These are phyloP conservation scores for Physaria fendleri DNA, from an alignment of 345 rosid species.

Conservation along the genomic window DNA sequence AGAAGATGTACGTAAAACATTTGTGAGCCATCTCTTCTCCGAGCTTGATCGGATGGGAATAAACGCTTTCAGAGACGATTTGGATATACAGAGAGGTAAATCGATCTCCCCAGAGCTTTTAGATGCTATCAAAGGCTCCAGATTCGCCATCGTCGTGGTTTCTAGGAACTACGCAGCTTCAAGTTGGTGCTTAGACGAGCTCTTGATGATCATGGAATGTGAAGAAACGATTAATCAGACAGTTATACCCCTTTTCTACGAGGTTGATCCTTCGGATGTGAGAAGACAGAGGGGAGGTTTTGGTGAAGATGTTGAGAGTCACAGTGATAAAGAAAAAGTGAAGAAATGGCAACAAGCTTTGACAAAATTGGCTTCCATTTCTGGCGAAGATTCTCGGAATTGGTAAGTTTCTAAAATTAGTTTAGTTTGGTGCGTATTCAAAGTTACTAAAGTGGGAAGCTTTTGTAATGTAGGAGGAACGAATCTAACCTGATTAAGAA, in stretches of 20 bases:
- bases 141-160: slow-evolving; percentile 23
- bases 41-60: slow-evolving; percentile 27
- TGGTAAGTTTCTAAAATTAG: slow-evolving; percentile 16
- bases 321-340: slow-evolving; percentile 15
- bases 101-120: slow-evolving; percentile 20
- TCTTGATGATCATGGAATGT: slow-evolving; percentile 22
- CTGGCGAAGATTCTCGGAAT: slow-evolving; percentile 29
- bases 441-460: background rate
- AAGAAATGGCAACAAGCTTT: slow-evolving; percentile 24
- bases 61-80: slow-evolving; percentile 22
- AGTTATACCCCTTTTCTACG: slow-evolving; percentile 22
- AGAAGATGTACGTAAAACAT: slow-evolving; percentile 27
- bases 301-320: slow-evolving; percentile 9
- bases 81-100: slow-evolving; percentile 22
- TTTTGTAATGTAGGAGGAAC: slow-evolving; percentile 18
- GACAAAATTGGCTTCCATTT: slow-evolving; percentile 10
- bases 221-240: background rate
- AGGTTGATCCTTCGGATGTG: slow-evolving; percentile 22
- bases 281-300: slow-evolving; percentile 12
- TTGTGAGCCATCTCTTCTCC: slow-evolving; percentile 23
- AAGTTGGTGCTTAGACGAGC: slow-evolving; percentile 34
- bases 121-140: slow-evolving; percentile 17
- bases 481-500: slow-evolving; percentile 23
- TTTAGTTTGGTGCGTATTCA: background rate
- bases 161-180: slow-evolving; percentile 26